A percentile compares a stretch with the other conserved stretches of the same genome.
phyloP scores from a whole-genome alignment of 2,329 filamentous ascomycete species.

The Dactylonectria estremocensis region DNA sequence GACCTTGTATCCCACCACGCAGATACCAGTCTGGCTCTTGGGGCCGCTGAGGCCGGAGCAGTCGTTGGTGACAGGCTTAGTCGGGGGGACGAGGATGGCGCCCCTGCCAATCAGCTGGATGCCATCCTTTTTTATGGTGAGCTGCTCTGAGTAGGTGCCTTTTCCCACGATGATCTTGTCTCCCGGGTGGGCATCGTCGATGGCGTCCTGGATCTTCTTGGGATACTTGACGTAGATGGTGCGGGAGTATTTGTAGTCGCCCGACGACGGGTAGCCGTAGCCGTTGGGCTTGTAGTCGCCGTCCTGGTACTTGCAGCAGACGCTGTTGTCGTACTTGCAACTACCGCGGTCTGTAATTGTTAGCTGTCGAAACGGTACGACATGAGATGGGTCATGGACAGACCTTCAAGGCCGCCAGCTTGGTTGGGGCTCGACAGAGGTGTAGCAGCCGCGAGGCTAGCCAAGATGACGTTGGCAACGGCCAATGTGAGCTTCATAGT shows the following conservation, averaged over 20 bases:
- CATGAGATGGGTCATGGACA: conserved; percentile 3
- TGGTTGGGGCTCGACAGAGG: conserved; percentile 29
- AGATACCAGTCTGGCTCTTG: conserved; percentile 50
- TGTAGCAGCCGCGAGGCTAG: conserved; percentile 30
- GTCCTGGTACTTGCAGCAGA: conserved; percentile 26
- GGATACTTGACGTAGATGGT: conserved; percentile 34
- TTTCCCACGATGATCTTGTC: conserved; percentile 51
- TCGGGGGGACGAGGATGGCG: conserved; percentile 47
- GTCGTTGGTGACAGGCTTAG: conserved; percentile 41
- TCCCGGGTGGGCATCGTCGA: conserved; percentile 46
- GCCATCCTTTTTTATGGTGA: conserved; percentile 52
- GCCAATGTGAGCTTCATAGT: conserved; percentile 33
- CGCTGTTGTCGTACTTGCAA: conserved; percentile 26
- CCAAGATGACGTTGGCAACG: conserved; percentile 3
- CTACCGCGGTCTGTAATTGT: conserved; percentile 19
- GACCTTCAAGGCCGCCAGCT: conserved; percentile 19
- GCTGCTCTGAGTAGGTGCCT: conserved; percentile 53
- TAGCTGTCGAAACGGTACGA: neutral
- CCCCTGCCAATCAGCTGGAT: conserved; percentile 51
- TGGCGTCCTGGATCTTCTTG: conserved; percentile 50
- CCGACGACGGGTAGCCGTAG: neutral
- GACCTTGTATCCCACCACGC: conserved; percentile 50
- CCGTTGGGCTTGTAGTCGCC: neutral
- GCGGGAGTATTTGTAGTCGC: neutral
- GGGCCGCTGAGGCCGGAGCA: conserved; percentile 51